Conservation (phyloP, 306 rosid species). For the Morella rubra region DNA sequence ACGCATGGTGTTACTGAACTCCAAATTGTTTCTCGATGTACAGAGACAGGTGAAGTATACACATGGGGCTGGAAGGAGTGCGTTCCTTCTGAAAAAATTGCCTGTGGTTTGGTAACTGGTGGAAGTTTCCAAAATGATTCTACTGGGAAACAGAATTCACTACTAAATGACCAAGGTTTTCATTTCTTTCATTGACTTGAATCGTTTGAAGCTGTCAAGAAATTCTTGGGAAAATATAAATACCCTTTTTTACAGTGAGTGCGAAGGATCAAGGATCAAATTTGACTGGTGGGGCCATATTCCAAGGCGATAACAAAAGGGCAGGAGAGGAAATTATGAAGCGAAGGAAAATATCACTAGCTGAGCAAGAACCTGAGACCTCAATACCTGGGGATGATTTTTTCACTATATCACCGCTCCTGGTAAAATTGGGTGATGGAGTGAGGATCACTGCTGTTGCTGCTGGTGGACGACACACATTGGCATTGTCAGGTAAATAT, state of each 20-base stretch:
- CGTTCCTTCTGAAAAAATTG: slow-evolving; percentile 66
- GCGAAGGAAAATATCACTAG: slow-evolving; percentile 58
- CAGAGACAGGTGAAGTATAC: slow-evolving; percentile 69
- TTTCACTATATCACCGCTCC: slow-evolving; percentile 59
- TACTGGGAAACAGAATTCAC: slow-evolving; percentile 46
- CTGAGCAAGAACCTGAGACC: slow-evolving; percentile 63
- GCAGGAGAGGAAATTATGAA: slow-evolving; percentile 63
- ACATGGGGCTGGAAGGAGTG: slow-evolving; percentile 99
- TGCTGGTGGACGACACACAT: slow-evolving; percentile 86
- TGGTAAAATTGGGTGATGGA: slow-evolving; percentile 60
- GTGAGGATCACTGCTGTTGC: slow-evolving; percentile 72
- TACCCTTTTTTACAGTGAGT: slow-evolving; percentile 50
- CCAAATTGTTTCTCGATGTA: slow-evolving; percentile 17
- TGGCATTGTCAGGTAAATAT: slow-evolving; percentile 81
- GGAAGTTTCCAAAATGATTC: slow-evolving; percentile 53
- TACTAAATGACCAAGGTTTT: slow-evolving; percentile 61
- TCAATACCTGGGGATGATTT: slow-evolving; percentile 63
- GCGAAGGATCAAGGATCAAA: slow-evolving; percentile 46
- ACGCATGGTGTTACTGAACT: background rate
- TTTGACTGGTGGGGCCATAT: slow-evolving; percentile 52
- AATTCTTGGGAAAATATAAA: slow-evolving; percentile 22
- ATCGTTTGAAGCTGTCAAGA: background rate
- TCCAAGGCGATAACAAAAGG: slow-evolving; percentile 55
- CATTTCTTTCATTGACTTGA: background rate
- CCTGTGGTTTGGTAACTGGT: slow-evolving; percentile 46